Base-by-base conservation (phyloP, 345 rosid genomes). In the Cardamine occulta region DNA sequence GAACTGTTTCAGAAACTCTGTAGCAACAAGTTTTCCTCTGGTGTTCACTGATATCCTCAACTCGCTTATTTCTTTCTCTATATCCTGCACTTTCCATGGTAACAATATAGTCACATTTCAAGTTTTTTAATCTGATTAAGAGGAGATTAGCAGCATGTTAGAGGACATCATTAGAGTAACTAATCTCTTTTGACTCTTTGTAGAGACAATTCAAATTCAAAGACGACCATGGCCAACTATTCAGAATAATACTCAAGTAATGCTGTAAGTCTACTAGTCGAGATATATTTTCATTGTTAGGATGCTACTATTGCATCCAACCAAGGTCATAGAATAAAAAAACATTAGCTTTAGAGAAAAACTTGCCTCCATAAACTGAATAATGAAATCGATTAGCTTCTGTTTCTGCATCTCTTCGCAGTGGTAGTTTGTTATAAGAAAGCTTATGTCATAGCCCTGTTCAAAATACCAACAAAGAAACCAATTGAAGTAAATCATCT, bases 341-440 rank as follows among this genome's bases (percentile, higher is more conserved):
- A 11, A 3, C 18, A 79, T 21, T 29, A 58, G 61, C 23, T 63
- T 47, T 23, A 53, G 73, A 31, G 48, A 74, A 74, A 79, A 75
- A 62, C 91, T 90, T 86, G 86, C 99, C 90, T 95, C 99, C 97
- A 95, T 89, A 78, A 95, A 95, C 80, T 95, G 97, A 83, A 95
- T 85, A 9, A 95, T 92, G 82, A 95, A 95, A 84, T 95, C 97
- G 23, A 95, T 89, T 56, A 95, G 97, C 84, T 89, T 95, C 70
- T 85, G 89, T 82, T 95, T 95, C 84, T 92, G 99, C 99, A 95
- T 89, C 74, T 95, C 97, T 83, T 95, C 97, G 14, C 97, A 92
- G 84, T 92, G 97, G 83, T 85, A 92, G 86, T 95, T 92, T 14
- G 97, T 95, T 79, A 92, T 87, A 19, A 95, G 96, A 85, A 95